Evolutionary conservation across 768 basidiomycete genomes (phyloP), one percentile per base, ranked within the genome.

Genomic region (Filobasidium wieringae): DNA sequence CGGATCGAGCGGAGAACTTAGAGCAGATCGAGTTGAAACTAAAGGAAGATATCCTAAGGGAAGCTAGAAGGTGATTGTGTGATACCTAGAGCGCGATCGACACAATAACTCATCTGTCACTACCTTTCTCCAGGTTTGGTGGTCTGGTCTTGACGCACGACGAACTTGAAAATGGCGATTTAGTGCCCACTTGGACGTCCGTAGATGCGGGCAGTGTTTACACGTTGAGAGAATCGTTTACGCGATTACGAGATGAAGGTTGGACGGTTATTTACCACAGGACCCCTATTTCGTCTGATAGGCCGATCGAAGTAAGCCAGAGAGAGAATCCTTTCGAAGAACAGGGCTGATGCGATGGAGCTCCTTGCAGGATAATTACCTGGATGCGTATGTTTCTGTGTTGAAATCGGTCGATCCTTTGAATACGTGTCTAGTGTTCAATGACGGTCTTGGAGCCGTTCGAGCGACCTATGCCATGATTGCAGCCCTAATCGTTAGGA

Each of bases 391-490:
- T 71, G 78, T 92, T 19, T 79, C 79, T 2, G 83, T 93, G 32
- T 85, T 99, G 58, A 81, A 82, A 61, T 74, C 80, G 36, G 81
- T 85, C 0, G 87, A 93, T 65, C 92, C 93, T 1, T 75, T 84
- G 3, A 77, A 78, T 17, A 90, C 89, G 0, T 83, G 86, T 0
- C 77, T 97, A 19, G 86, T 97, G 4, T 96, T 97, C 72, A 90
- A 87, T 50, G 96, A 93, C 70, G 93, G 95, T 31, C 90, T 93
- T 83, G 95, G 95, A 43, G 89, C 88, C 2, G 92, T 96, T 0
- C 81, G 93, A 71, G 92, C 91, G 2, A 96, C 92, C 0, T 97
- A 95, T 68, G 90, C 88, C 2, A 97, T 97, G 95, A 81, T 85
- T n/a, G 88, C 90, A 7, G 91, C 93, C 0, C 82, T 84, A 57